These are phyloP conservation scores for Solidago caesia DNA, from an alignment of 129 eudicot genomes.

Conservation along the genomic window DNA sequence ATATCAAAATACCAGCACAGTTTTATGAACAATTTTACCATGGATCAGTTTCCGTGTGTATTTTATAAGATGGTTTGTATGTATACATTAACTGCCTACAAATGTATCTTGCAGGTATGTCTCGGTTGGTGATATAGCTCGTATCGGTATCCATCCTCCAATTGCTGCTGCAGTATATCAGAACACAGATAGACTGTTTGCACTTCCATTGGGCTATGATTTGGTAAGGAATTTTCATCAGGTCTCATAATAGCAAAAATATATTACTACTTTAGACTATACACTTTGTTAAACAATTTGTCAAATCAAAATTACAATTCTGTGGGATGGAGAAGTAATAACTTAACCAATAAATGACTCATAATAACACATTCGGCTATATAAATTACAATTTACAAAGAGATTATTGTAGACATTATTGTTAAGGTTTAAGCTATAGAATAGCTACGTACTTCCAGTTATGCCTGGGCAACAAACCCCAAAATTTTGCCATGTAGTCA, in stretches of 20 bases:
- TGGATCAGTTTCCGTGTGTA: constrained; percentile 14
- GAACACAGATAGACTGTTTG: constrained; percentile 48
- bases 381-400: no score
- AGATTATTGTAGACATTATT: no score
- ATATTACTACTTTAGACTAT: not conserved
- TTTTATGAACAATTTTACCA: not conserved
- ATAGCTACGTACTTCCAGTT: no score
- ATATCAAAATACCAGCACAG: no score
- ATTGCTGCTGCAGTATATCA: constrained; percentile 83
- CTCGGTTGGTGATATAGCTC: constrained; percentile 91
- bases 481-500: no score
- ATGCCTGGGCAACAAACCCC: no score
- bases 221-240: constrained; percentile 50
- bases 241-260: no score
- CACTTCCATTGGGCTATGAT: constrained; percentile 82
- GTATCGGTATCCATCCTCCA: constrained; percentile 79
- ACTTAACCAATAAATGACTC: not conserved
- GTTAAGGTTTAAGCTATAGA: no score
- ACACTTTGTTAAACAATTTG: not conserved
- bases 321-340: not conserved
- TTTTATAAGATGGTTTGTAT: constrained; percentile 11
- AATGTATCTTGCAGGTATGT: constrained; percentile 53
- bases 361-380: not conserved
- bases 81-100: not conserved
- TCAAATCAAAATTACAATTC: not conserved